Evolutionary conservation across 495 filamentous ascomycete species (phyloP), one percentile per base, ranked within the genome.

Genomic region (Daldinia decipiens): DNA sequence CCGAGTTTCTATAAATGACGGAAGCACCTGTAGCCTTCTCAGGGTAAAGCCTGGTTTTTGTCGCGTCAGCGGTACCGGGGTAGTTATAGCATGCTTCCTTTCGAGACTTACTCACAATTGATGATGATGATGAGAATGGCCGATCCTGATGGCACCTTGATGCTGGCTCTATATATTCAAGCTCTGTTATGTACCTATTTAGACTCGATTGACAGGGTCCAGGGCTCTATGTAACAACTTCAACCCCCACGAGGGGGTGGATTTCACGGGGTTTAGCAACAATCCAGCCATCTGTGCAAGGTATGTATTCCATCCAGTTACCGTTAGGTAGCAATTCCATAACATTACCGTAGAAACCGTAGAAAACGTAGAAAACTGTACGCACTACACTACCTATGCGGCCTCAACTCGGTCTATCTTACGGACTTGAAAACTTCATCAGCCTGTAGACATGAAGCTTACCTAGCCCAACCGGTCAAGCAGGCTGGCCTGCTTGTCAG

Each of bases 321-420:
- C 50, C 50, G 50, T 52, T n/a, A 52, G 13, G 50, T 13, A 15
- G 24, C 1, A 52, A 31, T 29, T 52, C 24, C 21, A 43, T n/a
- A 27, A 31, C 2, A n/a, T 24, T 5, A 59, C 55, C 47, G 55
- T 67, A 47, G 9, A 24, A 24, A 47, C n/a, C n/a, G n/a, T n/a
- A n/a, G n/a, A n/a, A n/a, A n/a, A n/a, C 47, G 55, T 67, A 47
- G 9, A 24, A 24, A 47, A 47, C 54, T 34, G 21, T 38, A 21
- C 13, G 12, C 5, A 36, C 6, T 13, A 55, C 12, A 27, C 51
- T 56, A 15, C 65, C 51, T 56, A 15, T 70, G 55, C 70, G 64
- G 64, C 64, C 59, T 59, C 64, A 64, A 61, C 50, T 67, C 64
- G 60, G 70, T 71, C 69, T 55, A 67, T 67, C 63, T 67, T 50